Evolutionary conservation across 257 asterid species (phyloP), one percentile per base, ranked within the genome.

Genomic region (Primulina huaijiensis): DNA sequence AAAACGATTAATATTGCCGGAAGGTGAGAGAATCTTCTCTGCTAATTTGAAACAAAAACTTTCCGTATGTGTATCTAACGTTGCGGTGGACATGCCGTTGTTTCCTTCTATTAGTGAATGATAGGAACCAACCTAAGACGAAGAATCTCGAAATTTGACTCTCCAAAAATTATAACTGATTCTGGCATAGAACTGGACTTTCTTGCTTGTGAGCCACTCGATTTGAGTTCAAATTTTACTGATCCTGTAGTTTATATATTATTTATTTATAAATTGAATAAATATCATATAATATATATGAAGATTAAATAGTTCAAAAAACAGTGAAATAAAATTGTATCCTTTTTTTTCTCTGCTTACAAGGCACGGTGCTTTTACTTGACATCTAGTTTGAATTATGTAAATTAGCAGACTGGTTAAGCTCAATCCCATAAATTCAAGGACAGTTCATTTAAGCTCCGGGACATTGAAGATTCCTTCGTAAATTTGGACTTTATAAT

Each of bases 1-100:
- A 90, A 85, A 85, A 79, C 73, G 20, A 80, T 93, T 78, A 84
- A 78, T 79, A 68, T 89, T 74, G 90, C 99, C 12, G 77, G 89
- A 82, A 85, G 99, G 99, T 93, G 75, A 77, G 77, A 64, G 29
- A 29, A 23, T 67, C 23, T 76, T 60, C 72, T 79, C 38, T 74
- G 72, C 64, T 68, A 29, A 59, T 75, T 35, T 38, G 55, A 74
- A 59, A 66, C 46, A 14, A 38, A 64, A 76, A 50, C 59, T 70
- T 69, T 72, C 30, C 16, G 40, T 52, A 65, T 50, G 34, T 11
- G 34, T 8, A 69, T 64, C 59, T 55, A 65, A 60, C 66, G 16
- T 23, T 52, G 62, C 25, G 50, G 65, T 75, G 62, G 72, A 73
- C 57, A n/a, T 59, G 70, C 70, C 58, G 8, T 12, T 20, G 8